Conservation (phyloP, 2,329 filamentous ascomycete genomes). For the Phialophora expanda region DNA sequence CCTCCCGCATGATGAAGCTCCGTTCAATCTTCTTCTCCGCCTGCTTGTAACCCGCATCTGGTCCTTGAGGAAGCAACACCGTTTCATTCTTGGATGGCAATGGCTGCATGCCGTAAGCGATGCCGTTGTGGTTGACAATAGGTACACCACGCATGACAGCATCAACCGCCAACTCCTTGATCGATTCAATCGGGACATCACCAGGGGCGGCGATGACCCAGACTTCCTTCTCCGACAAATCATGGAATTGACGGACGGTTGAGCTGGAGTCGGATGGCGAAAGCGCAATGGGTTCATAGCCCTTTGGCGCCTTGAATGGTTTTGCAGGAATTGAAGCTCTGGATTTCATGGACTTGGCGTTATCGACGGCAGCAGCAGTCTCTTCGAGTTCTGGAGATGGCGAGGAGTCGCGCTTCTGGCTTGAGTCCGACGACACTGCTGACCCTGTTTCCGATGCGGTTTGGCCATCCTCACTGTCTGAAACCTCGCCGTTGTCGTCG, state of each 20-base stretch:
- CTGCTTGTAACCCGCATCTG: slow-evolving; percentile 39
- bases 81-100: slow-evolving; percentile 41
- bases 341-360: slow-evolving; percentile 8
- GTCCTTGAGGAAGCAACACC: slow-evolving; percentile 43
- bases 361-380: not conserved
- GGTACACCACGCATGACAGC: slow-evolving; percentile 50
- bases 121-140: slow-evolving; percentile 50
- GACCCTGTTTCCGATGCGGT: slow-evolving; percentile 22
- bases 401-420: slow-evolving; percentile 27
- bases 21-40: slow-evolving; percentile 30
- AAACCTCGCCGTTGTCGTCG: not conserved
- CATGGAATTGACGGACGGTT: slow-evolving; percentile 24
- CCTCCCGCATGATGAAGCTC: slow-evolving; percentile 38
- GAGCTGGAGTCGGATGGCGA: slow-evolving; percentile 30
- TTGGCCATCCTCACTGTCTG: slow-evolving; percentile 3
- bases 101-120: slow-evolving; percentile 41
- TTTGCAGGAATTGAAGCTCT: slow-evolving; percentile 40
- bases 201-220: slow-evolving; percentile 56
- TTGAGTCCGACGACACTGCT: slow-evolving; percentile 19
- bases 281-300: slow-evolving; percentile 46
- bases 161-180: slow-evolving; percentile 53
- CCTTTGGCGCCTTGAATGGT: slow-evolving; percentile 51
- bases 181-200: slow-evolving; percentile 50
- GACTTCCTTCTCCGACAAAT: slow-evolving; percentile 52
- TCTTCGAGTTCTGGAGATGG: slow-evolving; percentile 1